phyloP scores from a whole-genome alignment of 2,329 filamentous ascomycete genomes.

The Penicillium hesseltinei region DNA sequence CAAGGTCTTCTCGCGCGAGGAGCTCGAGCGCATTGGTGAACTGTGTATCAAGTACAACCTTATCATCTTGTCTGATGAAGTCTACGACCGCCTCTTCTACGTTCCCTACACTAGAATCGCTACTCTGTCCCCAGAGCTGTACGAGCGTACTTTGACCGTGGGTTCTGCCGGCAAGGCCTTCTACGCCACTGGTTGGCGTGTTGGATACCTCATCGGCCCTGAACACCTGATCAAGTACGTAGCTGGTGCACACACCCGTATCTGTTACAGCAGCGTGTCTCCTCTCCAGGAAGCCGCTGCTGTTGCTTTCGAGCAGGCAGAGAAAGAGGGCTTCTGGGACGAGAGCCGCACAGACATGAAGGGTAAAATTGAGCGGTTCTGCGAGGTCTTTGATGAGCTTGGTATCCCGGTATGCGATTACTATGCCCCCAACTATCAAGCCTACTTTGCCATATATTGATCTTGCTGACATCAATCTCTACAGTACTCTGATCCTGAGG shows the following conservation, averaged over 20 bases:
- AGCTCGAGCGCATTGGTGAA: slow-evolving; percentile 80
- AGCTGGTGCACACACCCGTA: slow-evolving; percentile 86
- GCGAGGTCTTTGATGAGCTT: slow-evolving; percentile 73
- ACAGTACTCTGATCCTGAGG: slow-evolving; percentile 83
- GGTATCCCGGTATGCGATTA: slow-evolving; percentile 56
- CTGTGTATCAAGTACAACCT: slow-evolving; percentile 90
- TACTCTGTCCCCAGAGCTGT: slow-evolving; percentile 86
- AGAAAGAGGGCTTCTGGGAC: slow-evolving; percentile 83
- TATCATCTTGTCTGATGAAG: slow-evolving; percentile 87
- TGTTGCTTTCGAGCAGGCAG: slow-evolving; percentile 89
- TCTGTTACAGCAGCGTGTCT: slow-evolving; percentile 92
- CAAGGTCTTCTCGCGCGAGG: slow-evolving; percentile 84
- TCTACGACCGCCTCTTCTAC: slow-evolving; percentile 95
- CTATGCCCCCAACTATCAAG: background rate
- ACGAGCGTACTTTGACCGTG: slow-evolving; percentile 84
- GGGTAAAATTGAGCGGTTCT: slow-evolving; percentile 82
- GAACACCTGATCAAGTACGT: slow-evolving; percentile 88
- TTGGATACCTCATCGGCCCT: slow-evolving; percentile 91
- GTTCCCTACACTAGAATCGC: slow-evolving; percentile 91
- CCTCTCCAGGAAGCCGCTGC: slow-evolving; percentile 93
- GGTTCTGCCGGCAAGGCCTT: slow-evolving; percentile 98
- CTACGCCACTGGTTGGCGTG: slow-evolving; percentile 95
- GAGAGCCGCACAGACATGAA: slow-evolving; percentile 82
- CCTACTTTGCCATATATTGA: background rate
- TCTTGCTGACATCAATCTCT: background rate